These are phyloP conservation scores for Fagus crenata DNA, from an alignment of 306 rosid genomes.

Conservation along the genomic window DNA sequence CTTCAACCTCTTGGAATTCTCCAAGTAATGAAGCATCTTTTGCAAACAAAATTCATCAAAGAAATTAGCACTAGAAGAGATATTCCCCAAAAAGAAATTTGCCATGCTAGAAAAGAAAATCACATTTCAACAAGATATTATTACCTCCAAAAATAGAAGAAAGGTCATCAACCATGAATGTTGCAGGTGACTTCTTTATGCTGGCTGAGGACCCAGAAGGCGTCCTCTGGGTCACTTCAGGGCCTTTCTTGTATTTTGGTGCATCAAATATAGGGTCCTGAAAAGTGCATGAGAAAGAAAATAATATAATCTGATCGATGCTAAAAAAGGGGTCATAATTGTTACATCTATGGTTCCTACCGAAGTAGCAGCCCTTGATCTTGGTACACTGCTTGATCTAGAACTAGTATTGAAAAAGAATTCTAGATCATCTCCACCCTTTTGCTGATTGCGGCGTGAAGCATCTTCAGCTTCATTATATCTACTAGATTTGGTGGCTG, in stretches of 20 bases:
- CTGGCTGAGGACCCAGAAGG: slow-evolving; percentile 47
- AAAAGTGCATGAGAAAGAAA: slow-evolving; percentile 32
- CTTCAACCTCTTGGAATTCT: slow-evolving; percentile 71
- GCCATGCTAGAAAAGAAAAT: slow-evolving; percentile 17
- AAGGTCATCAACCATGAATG: slow-evolving; percentile 59
- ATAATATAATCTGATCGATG: slow-evolving; percentile 25
- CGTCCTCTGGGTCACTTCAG: slow-evolving; percentile 47
- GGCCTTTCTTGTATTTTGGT: slow-evolving; percentile 41
- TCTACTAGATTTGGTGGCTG: slow-evolving; percentile 39
- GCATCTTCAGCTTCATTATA: slow-evolving; percentile 35
- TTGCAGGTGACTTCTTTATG: slow-evolving; percentile 54
- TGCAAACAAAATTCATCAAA: slow-evolving; percentile 22
- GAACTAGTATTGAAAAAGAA: slow-evolving; percentile 55
- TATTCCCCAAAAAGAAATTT: neutral
- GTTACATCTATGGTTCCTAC: slow-evolving; percentile 41
- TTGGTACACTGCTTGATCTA: slow-evolving; percentile 81
- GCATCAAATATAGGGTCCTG: slow-evolving; percentile 63
- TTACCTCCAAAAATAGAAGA: slow-evolving; percentile 72
- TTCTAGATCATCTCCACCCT: slow-evolving; percentile 60
- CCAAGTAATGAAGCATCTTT: slow-evolving; percentile 53
- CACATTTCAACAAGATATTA: slow-evolving; percentile 29
- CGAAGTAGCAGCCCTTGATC: slow-evolving; percentile 61
- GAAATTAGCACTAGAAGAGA: slow-evolving; percentile 1
- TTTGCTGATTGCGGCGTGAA: slow-evolving; percentile 31
- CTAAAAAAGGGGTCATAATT: slow-evolving; percentile 24